phyloP scores from a whole-genome alignment of 2,329 filamentous ascomycete genomes.

The Sarocladium brachiariae region DNA sequence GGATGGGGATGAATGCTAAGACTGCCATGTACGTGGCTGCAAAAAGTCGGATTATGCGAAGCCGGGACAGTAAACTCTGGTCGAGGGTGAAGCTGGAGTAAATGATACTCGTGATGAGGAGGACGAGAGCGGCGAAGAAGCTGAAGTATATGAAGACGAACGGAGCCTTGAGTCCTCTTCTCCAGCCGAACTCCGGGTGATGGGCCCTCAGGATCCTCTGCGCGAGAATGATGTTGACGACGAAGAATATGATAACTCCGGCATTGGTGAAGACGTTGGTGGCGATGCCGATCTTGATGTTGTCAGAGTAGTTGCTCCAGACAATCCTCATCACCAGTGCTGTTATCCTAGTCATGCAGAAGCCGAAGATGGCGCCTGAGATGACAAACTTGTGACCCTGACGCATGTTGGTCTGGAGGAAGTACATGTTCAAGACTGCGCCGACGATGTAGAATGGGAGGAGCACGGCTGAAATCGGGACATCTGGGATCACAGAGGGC shows the following conservation, averaged over 20 bases:
- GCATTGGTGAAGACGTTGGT: slow-evolving; percentile 65
- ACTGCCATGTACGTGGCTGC: slow-evolving; percentile 58
- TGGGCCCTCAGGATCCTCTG: slow-evolving; percentile 69
- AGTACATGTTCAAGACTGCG: slow-evolving; percentile 51
- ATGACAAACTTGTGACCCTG: slow-evolving; percentile 53
- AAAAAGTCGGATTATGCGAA: slow-evolving; percentile 60
- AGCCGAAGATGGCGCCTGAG: slow-evolving; percentile 50
- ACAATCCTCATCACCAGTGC: slow-evolving; percentile 46
- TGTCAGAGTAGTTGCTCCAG: slow-evolving; percentile 38
- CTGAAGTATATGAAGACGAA: slow-evolving; percentile 55
- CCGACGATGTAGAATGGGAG: slow-evolving; percentile 48
- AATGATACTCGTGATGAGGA: slow-evolving; percentile 58
- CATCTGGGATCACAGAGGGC: slow-evolving; percentile 52
- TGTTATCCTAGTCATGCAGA: slow-evolving; percentile 47
- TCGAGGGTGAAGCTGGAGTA: slow-evolving; percentile 62
- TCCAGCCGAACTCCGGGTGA: slow-evolving; percentile 67
- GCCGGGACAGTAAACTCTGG: slow-evolving; percentile 36
- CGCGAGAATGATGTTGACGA: slow-evolving; percentile 71
- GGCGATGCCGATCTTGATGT: slow-evolving; percentile 43
- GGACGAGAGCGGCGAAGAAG: slow-evolving; percentile 53
- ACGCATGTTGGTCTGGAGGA: slow-evolving; percentile 44
- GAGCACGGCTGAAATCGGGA: slow-evolving; percentile 58
- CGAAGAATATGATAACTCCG: slow-evolving; percentile 67
- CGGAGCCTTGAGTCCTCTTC: slow-evolving; percentile 36
- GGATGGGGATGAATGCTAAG: slow-evolving; percentile 60